These are phyloP conservation scores for Exutisphaerella laricina DNA, from an alignment of 2,329 filamentous ascomycete species.

Conservation along the genomic window DNA sequence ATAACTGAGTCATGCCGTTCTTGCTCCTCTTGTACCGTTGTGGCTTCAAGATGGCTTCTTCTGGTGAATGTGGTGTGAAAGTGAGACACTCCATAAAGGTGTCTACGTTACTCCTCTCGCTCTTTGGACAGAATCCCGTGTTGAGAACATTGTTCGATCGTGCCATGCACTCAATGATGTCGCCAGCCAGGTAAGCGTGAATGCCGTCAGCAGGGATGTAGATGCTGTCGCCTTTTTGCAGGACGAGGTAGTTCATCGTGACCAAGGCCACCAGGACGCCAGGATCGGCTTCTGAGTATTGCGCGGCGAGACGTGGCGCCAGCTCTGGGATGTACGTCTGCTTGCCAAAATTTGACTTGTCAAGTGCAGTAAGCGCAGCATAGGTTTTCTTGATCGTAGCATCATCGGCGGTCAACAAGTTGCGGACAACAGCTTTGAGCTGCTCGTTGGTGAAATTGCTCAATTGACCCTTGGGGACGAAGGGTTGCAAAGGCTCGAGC, in stretches of 20 bases:
- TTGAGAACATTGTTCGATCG: slow-evolving; percentile 71
- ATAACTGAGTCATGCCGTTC: slow-evolving; percentile 57
- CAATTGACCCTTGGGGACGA: slow-evolving; percentile 45
- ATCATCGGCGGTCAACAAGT: slow-evolving; percentile 51
- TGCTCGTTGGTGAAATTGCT: slow-evolving; percentile 57
- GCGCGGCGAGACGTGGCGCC: slow-evolving; percentile 57
- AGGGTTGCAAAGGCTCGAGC: slow-evolving; percentile 50
- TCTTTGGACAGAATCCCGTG: slow-evolving; percentile 64
- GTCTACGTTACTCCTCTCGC: slow-evolving; percentile 59
- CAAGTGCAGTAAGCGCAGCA: slow-evolving; percentile 46
- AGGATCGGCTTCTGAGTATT: slow-evolving; percentile 60
- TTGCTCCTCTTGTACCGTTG: slow-evolving; percentile 47
- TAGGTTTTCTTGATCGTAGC: slow-evolving; percentile 50
- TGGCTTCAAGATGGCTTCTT: slow-evolving; percentile 52
- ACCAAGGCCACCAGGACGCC: slow-evolving; percentile 64
- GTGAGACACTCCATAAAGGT: slow-evolving; percentile 59
- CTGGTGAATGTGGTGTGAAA: slow-evolving; percentile 55
- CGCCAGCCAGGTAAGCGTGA: slow-evolving; percentile 65
- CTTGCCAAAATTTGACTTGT: slow-evolving; percentile 46
- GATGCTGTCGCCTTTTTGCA: slow-evolving; percentile 61
- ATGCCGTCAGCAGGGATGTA: slow-evolving; percentile 69
- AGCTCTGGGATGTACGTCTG: slow-evolving; percentile 59
- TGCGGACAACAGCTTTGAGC: slow-evolving; percentile 52
- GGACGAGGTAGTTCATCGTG: slow-evolving; percentile 67
- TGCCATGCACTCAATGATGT: slow-evolving; percentile 77